phyloP scores from a whole-genome alignment of 169 alveolate species.

The Babesia ovis region DNA sequence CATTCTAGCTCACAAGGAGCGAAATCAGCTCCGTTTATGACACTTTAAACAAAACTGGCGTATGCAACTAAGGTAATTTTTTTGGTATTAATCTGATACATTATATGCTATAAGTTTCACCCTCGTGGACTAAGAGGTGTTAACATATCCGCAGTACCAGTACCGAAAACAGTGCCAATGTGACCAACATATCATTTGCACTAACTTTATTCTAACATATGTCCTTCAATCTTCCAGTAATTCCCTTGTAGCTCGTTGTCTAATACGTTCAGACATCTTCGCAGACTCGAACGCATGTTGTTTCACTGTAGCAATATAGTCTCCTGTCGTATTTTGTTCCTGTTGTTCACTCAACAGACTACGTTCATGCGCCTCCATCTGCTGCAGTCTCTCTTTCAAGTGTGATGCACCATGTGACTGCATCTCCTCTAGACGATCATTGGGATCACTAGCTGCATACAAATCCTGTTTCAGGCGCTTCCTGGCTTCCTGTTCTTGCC shows the following conservation, averaged over 20 bases:
- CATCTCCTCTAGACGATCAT: slow-evolving; percentile 40
- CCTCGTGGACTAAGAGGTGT: no score
- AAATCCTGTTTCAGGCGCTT: not conserved
- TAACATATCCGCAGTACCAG: no score
- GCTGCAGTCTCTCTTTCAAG: slow-evolving; percentile 33
- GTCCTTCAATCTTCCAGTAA: slow-evolving; percentile 22
- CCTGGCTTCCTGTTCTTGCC: slow-evolving; percentile 20
- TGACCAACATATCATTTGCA: no score
- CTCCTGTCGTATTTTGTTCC: not conserved
- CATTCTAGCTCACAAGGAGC: no score
- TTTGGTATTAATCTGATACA: no score
- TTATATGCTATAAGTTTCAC: no score
- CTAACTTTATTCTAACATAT: no score
- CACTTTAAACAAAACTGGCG: no score
- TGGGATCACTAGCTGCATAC: not conserved
- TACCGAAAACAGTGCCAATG: no score
- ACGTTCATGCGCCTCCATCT: slow-evolving; percentile 43
- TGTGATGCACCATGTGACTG: slow-evolving; percentile 41
- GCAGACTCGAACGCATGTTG: slow-evolving; percentile 42
- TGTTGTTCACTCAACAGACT: slow-evolving; percentile 11
- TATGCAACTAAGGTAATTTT: no score
- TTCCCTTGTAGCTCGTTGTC: slow-evolving; percentile 22
- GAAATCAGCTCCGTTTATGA: slow-evolving; percentile 2
- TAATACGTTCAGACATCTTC: slow-evolving; percentile 37
- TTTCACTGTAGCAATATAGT: slow-evolving; percentile 36